Evolutionary conservation across 2,329 filamentous ascomycete genomes (phyloP).

Genomic region (Xylariaceae sp.): DNA sequence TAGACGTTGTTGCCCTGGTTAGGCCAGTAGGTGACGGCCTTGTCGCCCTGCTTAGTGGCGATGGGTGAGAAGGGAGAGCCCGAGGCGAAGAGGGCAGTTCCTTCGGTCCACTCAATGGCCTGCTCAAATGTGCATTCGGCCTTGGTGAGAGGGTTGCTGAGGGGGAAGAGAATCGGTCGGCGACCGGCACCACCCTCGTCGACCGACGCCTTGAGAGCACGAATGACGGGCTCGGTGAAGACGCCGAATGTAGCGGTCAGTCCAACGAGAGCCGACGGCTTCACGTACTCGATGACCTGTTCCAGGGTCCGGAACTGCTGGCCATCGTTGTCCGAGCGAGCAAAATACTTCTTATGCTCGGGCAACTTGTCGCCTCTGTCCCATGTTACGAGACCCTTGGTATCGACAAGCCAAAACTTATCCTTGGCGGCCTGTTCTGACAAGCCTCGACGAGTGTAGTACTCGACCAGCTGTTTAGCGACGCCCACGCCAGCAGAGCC

Average conservation of each 20-base stretch:
- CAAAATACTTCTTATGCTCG: constrained; percentile 76
- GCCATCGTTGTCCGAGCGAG: constrained; percentile 58
- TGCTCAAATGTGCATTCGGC: constrained; percentile 97
- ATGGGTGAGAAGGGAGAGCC: constrained; percentile 84
- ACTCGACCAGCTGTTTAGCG: constrained; percentile 95
- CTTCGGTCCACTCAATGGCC: constrained; percentile 84
- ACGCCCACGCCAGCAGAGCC: constrained; percentile 95
- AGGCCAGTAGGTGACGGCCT: constrained; percentile 62
- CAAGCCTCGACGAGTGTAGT: constrained; percentile 88
- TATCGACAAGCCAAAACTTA: constrained; percentile 97
- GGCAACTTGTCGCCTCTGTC: constrained; percentile 93
- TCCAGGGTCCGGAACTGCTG: constrained; percentile 73
- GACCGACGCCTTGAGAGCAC: constrained; percentile 59
- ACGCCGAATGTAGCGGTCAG: constrained; percentile 90
- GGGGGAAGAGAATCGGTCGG: constrained; percentile 86
- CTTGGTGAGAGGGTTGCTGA: constrained; percentile 94
- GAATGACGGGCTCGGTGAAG: constrained; percentile 83
- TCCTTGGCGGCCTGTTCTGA: constrained; percentile 79
- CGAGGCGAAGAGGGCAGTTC: constrained; percentile 86
- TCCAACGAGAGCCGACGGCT: constrained; percentile 90
- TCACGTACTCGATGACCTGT: constrained; percentile 89
- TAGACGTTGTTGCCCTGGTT: constrained; percentile 86
- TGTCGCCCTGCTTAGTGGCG: constrained; percentile 55
- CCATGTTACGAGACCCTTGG: constrained; percentile 86
- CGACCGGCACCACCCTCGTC: constrained; percentile 63